phyloP scores from a whole-genome alignment of 106 monocot genomes.

The Platanthera zijinensis region DNA sequence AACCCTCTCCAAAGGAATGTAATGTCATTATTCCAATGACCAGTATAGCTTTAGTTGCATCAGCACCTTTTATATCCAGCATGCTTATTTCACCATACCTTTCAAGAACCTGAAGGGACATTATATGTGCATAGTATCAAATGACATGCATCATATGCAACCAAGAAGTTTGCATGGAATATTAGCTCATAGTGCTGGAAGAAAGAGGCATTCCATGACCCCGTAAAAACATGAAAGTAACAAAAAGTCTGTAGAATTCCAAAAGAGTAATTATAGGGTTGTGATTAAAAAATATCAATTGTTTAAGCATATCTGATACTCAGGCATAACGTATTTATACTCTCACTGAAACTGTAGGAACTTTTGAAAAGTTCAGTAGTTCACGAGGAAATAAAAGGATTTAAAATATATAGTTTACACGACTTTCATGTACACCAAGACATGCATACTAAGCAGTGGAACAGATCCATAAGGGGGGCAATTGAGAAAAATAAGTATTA shows the following conservation, averaged over 20 bases:
- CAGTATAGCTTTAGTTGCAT: constrained; percentile 88
- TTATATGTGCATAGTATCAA: neutral
- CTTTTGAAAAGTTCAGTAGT: neutral
- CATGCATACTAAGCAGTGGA: neutral
- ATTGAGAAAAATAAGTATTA: neutral
- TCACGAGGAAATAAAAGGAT: neutral
- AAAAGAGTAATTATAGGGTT: neutral
- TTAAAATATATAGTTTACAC: neutral
- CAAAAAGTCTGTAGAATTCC: neutral
- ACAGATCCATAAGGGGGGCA: neutral
- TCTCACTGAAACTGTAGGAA: neutral
- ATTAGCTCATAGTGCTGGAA: neutral
- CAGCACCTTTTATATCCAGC: constrained; percentile 98
- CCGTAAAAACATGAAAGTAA: neutral
- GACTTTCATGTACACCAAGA: neutral
- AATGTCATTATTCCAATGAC: constrained; percentile 99
- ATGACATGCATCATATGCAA: neutral
- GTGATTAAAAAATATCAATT: neutral
- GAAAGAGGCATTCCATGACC: neutral
- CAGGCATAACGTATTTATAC: neutral
- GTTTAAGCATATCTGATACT: neutral
- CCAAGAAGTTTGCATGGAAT: neutral
- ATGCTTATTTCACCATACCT: constrained; percentile 95
- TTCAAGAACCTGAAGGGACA: constrained; percentile 47
- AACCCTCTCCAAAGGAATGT: constrained; percentile 98